Percentiles rank a stretch among this genome's conserved stretches.
These are phyloP conservation scores for Aureobasidium leucospermi DNA, from an alignment of 2,329 filamentous ascomycete genomes.

Conservation along the genomic window DNA sequence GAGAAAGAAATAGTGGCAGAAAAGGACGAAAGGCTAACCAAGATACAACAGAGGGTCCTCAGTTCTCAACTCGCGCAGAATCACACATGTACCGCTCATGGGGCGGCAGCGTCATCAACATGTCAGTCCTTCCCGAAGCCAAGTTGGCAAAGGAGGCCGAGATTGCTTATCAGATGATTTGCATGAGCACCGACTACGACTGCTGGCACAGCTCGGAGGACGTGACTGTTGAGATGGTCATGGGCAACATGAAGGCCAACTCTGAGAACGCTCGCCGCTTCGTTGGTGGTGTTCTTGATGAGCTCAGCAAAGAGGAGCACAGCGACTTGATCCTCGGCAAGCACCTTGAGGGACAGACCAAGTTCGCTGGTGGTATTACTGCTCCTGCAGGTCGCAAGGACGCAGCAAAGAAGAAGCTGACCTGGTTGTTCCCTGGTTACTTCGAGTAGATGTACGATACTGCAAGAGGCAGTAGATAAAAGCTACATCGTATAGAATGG, in stretches of 20 bases:
- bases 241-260: constrained; percentile 94
- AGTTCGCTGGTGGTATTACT: constrained; percentile 77
- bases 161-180: constrained; percentile 95
- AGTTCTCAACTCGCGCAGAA: constrained; percentile 94
- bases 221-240: constrained; percentile 94
- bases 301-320: constrained; percentile 72
- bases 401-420: constrained; percentile 70
- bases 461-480: neutral
- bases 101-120: constrained; percentile 96
- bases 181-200: constrained; percentile 99
- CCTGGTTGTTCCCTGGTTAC: constrained; percentile 83
- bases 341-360: constrained; percentile 69
- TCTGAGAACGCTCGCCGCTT: constrained; percentile 78
- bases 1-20: neutral
- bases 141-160: constrained; percentile 96
- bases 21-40: neutral
- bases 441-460: constrained; percentile 36
- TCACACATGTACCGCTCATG: constrained; percentile 90
- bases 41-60: constrained; percentile 73
- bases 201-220: constrained; percentile 81
- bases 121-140: constrained; percentile 90
- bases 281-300: constrained; percentile 79
- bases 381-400: constrained; percentile 64
- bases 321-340: constrained; percentile 67
- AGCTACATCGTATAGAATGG: neutral